phyloP scores from a whole-genome alignment of 495 filamentous ascomycete species.

The Aspergillus mulundensis region DNA sequence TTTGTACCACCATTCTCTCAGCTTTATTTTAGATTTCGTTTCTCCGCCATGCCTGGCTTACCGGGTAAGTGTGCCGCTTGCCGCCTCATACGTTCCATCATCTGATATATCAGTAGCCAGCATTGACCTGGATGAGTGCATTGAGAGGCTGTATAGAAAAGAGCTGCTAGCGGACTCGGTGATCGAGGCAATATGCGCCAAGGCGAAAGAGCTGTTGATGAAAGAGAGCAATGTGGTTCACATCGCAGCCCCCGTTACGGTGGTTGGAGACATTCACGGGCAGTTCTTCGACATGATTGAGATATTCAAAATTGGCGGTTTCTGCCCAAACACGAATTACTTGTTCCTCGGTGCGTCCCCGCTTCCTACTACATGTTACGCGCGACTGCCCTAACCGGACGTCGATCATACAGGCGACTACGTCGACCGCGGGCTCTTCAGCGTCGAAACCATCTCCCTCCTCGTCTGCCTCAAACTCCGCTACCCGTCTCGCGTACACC shows the following conservation, averaged over 20 bases:
- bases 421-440: slow-evolving; percentile 94
- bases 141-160: slow-evolving; percentile 90
- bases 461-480: slow-evolving; percentile 91
- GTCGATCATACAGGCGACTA: slow-evolving; percentile 67
- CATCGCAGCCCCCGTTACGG: slow-evolving; percentile 92
- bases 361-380: not conserved
- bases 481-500: slow-evolving; percentile 85
- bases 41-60: slow-evolving; percentile 70
- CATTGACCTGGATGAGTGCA: slow-evolving; percentile 97
- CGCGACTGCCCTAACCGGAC: slow-evolving; percentile 3
- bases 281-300: slow-evolving; percentile 99
- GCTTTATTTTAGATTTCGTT: slow-evolving; percentile 7
- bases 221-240: slow-evolving; percentile 99
- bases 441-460: slow-evolving; percentile 93
- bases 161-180: slow-evolving; percentile 95
- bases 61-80: slow-evolving; percentile 56
- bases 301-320: slow-evolving; percentile 97
- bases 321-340: slow-evolving; percentile 96
- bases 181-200: slow-evolving; percentile 98
- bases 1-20: slow-evolving; percentile 13
- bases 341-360: slow-evolving; percentile 76
- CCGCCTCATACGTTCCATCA: not conserved
- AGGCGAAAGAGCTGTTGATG: slow-evolving; percentile 97
- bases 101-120: slow-evolving; percentile 57
- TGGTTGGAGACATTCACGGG: slow-evolving; percentile 97